phyloP scores from a whole-genome alignment of 306 rosid species.

The Bauhinia variegata region DNA sequence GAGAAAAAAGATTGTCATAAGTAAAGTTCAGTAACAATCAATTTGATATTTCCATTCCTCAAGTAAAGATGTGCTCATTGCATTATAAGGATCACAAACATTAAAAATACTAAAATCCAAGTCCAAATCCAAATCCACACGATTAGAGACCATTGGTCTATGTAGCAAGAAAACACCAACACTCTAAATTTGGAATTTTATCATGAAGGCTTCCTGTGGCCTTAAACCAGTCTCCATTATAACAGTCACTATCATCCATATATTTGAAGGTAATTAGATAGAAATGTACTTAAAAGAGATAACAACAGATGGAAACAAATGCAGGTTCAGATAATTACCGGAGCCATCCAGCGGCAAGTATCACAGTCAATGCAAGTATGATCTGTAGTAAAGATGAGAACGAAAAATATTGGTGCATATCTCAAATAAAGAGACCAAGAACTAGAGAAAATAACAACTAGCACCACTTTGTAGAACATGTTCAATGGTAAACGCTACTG shows the following conservation, averaged over 20 bases:
- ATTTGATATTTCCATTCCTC: background rate
- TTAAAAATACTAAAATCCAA: too few species aligned
- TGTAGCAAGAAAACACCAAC: too few species aligned
- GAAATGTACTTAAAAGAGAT: too few species aligned
- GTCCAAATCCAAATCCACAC: background rate
- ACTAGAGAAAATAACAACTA: background rate
- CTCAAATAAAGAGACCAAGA: background rate
- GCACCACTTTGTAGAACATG: background rate
- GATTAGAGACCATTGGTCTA: too few species aligned
- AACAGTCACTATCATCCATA: too few species aligned
- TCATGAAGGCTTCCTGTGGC: background rate
- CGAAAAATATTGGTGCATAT: background rate
- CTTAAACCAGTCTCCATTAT: background rate
- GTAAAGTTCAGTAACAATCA: background rate
- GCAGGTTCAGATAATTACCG: slow-evolving; percentile 3
- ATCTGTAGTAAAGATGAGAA: slow-evolving; percentile 7
- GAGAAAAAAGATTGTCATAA: too few species aligned
- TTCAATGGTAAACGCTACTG: too few species aligned
- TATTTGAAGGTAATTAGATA: too few species aligned
- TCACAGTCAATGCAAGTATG: slow-evolving; percentile 31
- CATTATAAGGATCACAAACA: background rate
- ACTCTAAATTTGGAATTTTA: background rate
- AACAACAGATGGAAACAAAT: background rate
- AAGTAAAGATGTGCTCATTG: background rate
- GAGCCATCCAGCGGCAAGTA: slow-evolving; percentile 35